Evolutionary conservation across 805 yeast genomes (phyloP).

Genomic region (Monosporozyma unispora): DNA sequence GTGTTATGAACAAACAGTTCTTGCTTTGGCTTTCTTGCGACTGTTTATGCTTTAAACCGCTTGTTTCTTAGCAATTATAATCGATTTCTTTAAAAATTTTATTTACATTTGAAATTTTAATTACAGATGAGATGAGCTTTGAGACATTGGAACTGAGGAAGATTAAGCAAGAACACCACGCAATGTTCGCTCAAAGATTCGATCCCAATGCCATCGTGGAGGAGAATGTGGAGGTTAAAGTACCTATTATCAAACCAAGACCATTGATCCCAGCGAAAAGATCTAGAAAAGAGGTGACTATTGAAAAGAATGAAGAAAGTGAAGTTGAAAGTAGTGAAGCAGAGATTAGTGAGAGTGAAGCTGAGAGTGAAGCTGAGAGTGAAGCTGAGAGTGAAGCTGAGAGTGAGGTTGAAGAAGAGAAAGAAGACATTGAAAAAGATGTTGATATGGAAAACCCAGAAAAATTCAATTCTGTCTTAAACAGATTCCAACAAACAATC

Average conservation of each 20-base stretch:
- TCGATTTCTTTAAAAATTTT: background rate
- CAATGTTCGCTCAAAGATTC: slow-evolving; percentile 59
- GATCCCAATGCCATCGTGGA: slow-evolving; percentile 36
- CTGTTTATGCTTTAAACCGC: too few species aligned
- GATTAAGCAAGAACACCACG: background rate
- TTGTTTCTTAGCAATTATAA: too few species aligned
- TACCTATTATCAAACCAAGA: background rate
- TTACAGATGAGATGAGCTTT: background rate
- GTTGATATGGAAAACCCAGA: slow-evolving; percentile 5
- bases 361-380: slow-evolving; percentile 4
- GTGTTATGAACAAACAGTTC: too few species aligned
- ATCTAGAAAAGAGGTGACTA: slow-evolving; percentile 6
- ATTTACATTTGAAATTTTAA: slow-evolving; percentile 8
- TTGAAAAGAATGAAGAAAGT: slow-evolving; percentile 10
- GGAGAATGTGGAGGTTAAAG: background rate
- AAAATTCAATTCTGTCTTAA: slow-evolving; percentile 44
- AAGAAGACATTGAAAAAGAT: slow-evolving; percentile 5
- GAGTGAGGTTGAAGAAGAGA: slow-evolving; percentile 6
- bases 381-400: slow-evolving; percentile 8
- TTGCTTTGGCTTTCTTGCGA: too few species aligned
- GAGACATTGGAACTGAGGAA: background rate
- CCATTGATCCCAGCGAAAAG: slow-evolving; percentile 19
- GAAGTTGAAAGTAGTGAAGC: slow-evolving; percentile 7
- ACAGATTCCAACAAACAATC: slow-evolving; percentile 43
- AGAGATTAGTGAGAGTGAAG: slow-evolving; percentile 10